Conservation (phyloP, 108 stramenopile species). For the Skeletonema grethae region DNA sequence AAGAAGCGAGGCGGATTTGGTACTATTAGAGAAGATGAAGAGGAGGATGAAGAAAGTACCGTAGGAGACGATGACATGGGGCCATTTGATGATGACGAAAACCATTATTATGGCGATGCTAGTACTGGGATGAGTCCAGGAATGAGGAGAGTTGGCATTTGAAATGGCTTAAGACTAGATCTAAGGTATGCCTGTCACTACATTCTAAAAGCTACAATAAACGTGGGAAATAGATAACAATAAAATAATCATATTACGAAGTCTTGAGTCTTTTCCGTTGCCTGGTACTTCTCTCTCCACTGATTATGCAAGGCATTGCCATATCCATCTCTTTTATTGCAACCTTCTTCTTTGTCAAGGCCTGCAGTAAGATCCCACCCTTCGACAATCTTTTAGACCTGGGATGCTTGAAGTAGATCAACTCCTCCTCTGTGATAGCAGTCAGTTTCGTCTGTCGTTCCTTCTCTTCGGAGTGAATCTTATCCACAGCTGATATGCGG, state of each 20-base stretch:
- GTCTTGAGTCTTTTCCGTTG: constrained; percentile 29
- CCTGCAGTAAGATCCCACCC: constrained; percentile 21
- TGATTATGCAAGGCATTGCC: constrained; percentile 22
- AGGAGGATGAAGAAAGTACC: constrained; percentile 40
- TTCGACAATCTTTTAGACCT: constrained; percentile 41
- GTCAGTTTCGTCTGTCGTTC: not conserved
- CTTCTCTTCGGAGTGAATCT: constrained; percentile 7
- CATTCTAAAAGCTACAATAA: constrained; percentile 2
- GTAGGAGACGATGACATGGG: constrained; percentile 46
- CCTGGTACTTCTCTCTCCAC: constrained; percentile 15
- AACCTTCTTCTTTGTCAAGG: constrained; percentile 42
- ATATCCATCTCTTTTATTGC: constrained; percentile 52
- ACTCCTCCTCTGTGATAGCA: constrained; percentile 17
- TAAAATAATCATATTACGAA: not conserved
- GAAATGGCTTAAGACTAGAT: constrained; percentile 1
- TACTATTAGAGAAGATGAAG: constrained; percentile 22
- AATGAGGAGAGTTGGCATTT: constrained; percentile 19
- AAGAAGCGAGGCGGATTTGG: constrained; percentile 1
- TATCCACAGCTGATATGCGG: constrained; percentile 30
- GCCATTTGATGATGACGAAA: constrained; percentile 26
- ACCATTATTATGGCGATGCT: constrained; percentile 16
- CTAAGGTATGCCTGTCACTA: not conserved
- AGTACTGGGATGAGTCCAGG: constrained; percentile 22
- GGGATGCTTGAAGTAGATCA: constrained; percentile 34
- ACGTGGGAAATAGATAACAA: no score